Evolutionary conservation across 108 stramenopile genomes (phyloP).

Genomic region (Skeletonema marinoi): DNA sequence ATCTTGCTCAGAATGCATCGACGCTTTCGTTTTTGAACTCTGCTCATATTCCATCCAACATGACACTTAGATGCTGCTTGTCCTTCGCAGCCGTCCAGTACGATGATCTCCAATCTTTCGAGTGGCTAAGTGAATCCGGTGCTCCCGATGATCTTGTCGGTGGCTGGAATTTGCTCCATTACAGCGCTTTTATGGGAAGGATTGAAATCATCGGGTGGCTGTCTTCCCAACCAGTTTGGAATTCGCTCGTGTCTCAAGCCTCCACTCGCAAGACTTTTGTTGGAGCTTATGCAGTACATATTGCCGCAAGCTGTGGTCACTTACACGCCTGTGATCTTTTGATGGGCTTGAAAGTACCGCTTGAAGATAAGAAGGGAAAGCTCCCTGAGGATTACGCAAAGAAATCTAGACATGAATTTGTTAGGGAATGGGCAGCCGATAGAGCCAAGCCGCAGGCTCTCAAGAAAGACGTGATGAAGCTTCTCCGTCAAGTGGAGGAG

Average conservation of each 20-base stretch:
- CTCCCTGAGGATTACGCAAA: slow-evolving; percentile 9
- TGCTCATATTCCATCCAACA: background rate
- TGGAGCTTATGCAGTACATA: slow-evolving; percentile 11
- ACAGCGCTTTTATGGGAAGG: background rate
- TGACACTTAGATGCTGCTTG: slow-evolving; percentile 2
- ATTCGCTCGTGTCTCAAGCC: background rate
- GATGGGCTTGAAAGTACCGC: background rate
- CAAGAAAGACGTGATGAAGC: background rate
- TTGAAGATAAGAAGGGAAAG: slow-evolving; percentile 1
- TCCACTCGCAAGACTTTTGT: background rate
- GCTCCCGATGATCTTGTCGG: background rate
- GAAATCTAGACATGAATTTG: background rate
- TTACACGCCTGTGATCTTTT: slow-evolving; percentile 1
- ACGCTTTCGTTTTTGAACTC: background rate
- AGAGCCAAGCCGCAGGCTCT: background rate
- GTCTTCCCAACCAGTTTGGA: background rate
- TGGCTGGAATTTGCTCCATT: slow-evolving; percentile 7
- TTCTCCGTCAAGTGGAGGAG: background rate
- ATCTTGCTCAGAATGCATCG: background rate
- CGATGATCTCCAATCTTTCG: slow-evolving; percentile 11
- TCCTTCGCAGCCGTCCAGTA: slow-evolving; percentile 17
- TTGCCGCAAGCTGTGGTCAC: slow-evolving; percentile 12
- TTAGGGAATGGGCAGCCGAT: background rate
- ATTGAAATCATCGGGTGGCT: slow-evolving; percentile 17
- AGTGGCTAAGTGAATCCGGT: slow-evolving; percentile 8